Conservation (phyloP, 2,329 filamentous ascomycete genomes). For the Botryotinia calthae region DNA sequence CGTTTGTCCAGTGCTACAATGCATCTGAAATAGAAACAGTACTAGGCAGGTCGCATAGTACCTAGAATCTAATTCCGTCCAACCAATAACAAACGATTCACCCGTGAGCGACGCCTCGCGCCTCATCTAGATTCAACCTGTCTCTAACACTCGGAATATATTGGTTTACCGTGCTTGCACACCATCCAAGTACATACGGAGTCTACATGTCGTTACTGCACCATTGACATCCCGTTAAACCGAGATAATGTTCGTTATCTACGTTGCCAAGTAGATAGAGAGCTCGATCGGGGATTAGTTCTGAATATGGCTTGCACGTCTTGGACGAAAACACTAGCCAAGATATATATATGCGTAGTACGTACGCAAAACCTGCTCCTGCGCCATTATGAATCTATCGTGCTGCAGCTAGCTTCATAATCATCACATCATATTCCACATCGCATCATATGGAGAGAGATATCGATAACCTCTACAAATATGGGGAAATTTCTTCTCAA, state of each 20-base stretch:
- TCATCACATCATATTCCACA: not conserved
- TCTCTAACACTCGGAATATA: not conserved
- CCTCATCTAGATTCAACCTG: not conserved
- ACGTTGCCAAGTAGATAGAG: constrained; percentile 6
- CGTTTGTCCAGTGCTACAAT: not conserved
- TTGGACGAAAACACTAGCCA: not conserved
- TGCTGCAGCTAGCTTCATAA: not conserved
- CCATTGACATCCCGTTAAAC: not conserved
- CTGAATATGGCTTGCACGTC: not conserved
- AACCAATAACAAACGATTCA: not conserved
- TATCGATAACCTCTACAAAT: not conserved
- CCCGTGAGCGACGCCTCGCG: not conserved
- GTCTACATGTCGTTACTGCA: not conserved
- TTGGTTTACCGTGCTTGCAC: not conserved
- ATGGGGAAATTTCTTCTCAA: not conserved
- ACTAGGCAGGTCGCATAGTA: not conserved
- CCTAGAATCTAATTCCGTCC: not conserved
- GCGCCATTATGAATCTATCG: not conserved
- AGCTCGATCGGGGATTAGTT: not conserved
- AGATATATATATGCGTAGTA: not conserved
- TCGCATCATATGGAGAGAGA: not conserved
- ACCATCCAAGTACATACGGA: not conserved
- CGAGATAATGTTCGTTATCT: not conserved
- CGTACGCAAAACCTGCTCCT: not conserved
- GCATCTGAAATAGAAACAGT: not conserved